Evolutionary conservation across 805 yeast genomes (phyloP).

Genomic region (Candida corydali): DNA sequence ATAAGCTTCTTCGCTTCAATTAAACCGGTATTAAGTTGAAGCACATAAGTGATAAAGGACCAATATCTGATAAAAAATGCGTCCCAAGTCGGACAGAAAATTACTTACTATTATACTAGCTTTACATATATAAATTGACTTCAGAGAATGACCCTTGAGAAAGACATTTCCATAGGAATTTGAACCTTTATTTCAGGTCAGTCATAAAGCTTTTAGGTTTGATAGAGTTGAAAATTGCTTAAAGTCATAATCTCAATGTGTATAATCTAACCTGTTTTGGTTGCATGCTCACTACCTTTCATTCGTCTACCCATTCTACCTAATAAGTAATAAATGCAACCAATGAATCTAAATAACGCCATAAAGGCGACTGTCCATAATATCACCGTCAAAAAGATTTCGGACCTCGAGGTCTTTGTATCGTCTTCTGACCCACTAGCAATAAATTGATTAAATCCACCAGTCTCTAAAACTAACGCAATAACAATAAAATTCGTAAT

Average conservation of each 20-base stretch:
- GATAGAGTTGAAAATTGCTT: too few species aligned
- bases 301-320: constrained; percentile 23
- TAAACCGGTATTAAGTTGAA: too few species aligned
- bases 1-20: too few species aligned
- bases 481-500: constrained; percentile 37
- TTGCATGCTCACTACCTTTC: constrained; percentile 12
- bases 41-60: too few species aligned
- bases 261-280: constrained; percentile 5
- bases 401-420: constrained; percentile 29
- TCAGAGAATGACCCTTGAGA: too few species aligned
- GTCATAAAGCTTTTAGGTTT: too few species aligned
- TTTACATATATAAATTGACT: too few species aligned
- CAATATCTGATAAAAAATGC: too few species aligned
- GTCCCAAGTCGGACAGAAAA: too few species aligned
- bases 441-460: constrained; percentile 38
- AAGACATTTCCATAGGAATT: too few species aligned
- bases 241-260: not conserved
- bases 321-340: constrained; percentile 47
- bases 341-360: constrained; percentile 54
- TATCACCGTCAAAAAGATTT: constrained; percentile 47
- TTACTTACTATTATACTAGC: too few species aligned
- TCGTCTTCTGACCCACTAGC: constrained; percentile 24
- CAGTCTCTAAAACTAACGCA: constrained; percentile 41
- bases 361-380: constrained; percentile 61
- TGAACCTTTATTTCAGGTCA: too few species aligned